Conservation (phyloP, 768 basidiomycete species). For the Mycena metata region DNA sequence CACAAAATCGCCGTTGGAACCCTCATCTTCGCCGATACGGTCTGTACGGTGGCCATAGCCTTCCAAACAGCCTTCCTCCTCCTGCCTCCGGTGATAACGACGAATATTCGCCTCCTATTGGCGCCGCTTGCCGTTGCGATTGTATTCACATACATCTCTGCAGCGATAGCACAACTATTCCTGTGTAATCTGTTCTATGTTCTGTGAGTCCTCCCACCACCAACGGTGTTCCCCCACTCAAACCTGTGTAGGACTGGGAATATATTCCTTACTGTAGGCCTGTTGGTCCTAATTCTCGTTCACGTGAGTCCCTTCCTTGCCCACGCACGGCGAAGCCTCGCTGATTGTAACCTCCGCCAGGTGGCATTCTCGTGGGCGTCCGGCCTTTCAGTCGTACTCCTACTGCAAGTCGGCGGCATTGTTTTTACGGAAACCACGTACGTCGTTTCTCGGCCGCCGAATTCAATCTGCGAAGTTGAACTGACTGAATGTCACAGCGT, state of each 20-base stretch:
- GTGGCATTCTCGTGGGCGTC: constrained; percentile 16
- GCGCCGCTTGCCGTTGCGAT: neutral
- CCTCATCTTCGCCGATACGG: constrained; percentile 10
- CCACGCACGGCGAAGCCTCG: neutral
- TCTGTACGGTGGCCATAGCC: constrained; percentile 6
- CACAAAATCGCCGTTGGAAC: constrained; percentile 7
- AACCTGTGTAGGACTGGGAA: neutral
- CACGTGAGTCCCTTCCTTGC: constrained; percentile 7
- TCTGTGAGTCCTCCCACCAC: neutral
- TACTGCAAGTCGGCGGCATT: neutral
- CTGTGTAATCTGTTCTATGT: constrained; percentile 6
- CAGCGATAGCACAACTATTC: constrained; percentile 13
- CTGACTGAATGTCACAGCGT: neutral
- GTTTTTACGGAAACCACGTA: constrained; percentile 13
- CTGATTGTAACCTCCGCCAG: neutral
- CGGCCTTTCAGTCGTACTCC: neutral
- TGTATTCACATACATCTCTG: constrained; percentile 1
- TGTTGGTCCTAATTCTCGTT: constrained; percentile 7
- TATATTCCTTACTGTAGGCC: neutral
- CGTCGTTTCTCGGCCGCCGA: neutral
- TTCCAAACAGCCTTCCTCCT: neutral
- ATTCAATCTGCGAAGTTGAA: neutral
- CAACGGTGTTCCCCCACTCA: neutral
- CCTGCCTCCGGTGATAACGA: neutral
- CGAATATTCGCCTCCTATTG: neutral